phyloP scores from a whole-genome alignment of 768 basidiomycete genomes.

The Hygrocybe coccinea region DNA sequence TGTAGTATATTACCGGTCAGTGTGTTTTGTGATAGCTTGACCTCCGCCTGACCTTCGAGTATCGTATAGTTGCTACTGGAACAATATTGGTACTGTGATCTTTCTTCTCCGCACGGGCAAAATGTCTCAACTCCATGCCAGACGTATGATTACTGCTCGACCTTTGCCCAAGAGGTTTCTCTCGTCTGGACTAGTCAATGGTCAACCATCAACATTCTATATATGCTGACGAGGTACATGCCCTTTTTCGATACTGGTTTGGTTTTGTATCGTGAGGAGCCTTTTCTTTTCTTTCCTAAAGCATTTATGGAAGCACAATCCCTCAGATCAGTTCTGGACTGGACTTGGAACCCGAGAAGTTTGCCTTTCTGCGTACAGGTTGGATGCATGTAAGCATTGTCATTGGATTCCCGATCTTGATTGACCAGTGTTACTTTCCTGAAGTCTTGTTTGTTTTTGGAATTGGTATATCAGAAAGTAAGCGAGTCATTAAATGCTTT shows the following conservation, averaged over 20 bases:
- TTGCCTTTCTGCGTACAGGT: neutral
- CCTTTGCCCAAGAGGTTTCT: conserved; percentile 5
- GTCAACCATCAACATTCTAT: conserved; percentile 8
- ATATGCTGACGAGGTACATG: conserved; percentile 5
- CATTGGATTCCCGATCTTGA: neutral
- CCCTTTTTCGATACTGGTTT: conserved; percentile 9
- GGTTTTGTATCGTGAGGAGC: conserved; percentile 4
- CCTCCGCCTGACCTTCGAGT: no score
- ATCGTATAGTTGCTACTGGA: no score
- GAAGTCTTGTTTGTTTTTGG: conserved; percentile 12
- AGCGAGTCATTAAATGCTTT: neutral
- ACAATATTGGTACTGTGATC: neutral
- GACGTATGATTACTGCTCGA: conserved; percentile 4
- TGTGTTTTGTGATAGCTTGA: no score
- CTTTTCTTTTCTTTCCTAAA: no score
- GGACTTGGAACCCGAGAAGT: neutral
- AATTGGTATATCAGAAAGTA: conserved; percentile 13
- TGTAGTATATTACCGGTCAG: no score
- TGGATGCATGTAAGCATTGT: neutral
- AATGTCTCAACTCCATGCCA: neutral
- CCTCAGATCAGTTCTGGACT: neutral
- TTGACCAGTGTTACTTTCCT: neutral
- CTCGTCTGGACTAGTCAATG: conserved; percentile 3
- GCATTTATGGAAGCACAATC: neutral
- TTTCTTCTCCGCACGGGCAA: neutral